Evolutionary conservation across 78 protist species (phyloP).

Genomic region (Dictyostelium citrinum): DNA sequence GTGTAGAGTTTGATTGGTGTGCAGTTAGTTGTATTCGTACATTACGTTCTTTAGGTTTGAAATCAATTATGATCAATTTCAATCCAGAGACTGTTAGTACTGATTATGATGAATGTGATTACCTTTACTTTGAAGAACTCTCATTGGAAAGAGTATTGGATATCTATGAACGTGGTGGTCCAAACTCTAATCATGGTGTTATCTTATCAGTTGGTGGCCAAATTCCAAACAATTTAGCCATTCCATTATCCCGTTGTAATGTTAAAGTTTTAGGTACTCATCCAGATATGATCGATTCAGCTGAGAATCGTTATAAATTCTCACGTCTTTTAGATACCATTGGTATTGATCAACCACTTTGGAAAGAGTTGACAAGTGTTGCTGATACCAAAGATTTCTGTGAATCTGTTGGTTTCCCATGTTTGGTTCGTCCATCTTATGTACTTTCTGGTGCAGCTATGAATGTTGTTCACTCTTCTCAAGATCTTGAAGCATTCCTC

Average conservation of each 20-base stretch:
- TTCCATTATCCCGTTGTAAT: conserved; percentile 68
- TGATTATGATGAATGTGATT: conserved; percentile 97
- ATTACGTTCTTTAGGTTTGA: conserved; percentile 86
- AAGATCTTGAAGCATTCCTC: conserved; percentile 89
- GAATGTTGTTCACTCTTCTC: conserved; percentile 90
- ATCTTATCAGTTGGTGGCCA: conserved; percentile 96
- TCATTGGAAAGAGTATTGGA: conserved; percentile 92
- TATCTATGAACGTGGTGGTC: conserved; percentile 76
- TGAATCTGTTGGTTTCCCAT: conserved; percentile 92
- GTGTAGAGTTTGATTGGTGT: conserved; percentile 91
- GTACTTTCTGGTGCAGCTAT: conserved; percentile 97
- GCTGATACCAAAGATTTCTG: conserved; percentile 92
- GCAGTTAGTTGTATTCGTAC: conserved; percentile 90
- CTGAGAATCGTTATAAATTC: conserved; percentile 98
- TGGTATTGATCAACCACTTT: conserved; percentile 95
- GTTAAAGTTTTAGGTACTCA: conserved; percentile 93
- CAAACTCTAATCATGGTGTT: conserved; percentile 66
- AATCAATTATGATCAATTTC: conserved; percentile 97
- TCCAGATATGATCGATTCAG: conserved; percentile 94
- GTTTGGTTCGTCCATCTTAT: conserved; percentile 97
- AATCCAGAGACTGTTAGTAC: conserved; percentile 99
- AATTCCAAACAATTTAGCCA: conserved; percentile 94
- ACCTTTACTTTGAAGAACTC: conserved; percentile 94
- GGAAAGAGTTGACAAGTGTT: conserved; percentile 87
- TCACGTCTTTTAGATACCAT: conserved; percentile 92